These are phyloP conservation scores for Leccinum sublutescens DNA, from an alignment of 768 basidiomycete genomes.

Conservation along the genomic window DNA sequence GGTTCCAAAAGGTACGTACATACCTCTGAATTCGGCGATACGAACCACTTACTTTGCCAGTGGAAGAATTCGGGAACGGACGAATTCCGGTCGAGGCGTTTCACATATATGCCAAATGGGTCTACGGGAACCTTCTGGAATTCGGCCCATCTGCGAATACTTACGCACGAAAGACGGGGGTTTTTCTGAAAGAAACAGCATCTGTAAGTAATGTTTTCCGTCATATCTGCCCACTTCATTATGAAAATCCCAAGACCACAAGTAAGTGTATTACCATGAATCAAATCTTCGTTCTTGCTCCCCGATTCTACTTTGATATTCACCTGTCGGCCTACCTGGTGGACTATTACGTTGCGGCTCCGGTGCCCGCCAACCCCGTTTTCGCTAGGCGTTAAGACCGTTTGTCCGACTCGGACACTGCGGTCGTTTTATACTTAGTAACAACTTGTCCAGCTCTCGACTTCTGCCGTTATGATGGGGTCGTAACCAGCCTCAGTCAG, in stretches of 20 bases:
- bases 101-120: background rate
- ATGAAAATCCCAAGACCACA: background rate
- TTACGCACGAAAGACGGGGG: background rate
- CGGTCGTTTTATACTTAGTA: background rate
- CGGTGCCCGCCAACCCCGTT: background rate
- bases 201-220: background rate
- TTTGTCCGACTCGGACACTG: background rate
- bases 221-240: background rate
- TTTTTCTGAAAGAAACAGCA: background rate
- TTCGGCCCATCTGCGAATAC: background rate
- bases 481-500: no score
- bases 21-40: background rate
- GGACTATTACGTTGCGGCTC: background rate
- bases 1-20: no score
- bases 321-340: background rate
- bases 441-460: background rate
- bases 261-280: background rate
- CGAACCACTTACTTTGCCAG: background rate
- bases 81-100: background rate
- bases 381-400: background rate
- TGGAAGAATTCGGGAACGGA: background rate
- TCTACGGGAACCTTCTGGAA: background rate
- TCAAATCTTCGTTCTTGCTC: no score
- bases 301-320: background rate
- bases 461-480: background rate